Percentiles rank a stretch among this genome's conserved stretches.
phyloP scores from a whole-genome alignment of 2,329 filamentous ascomycete genomes.

The Ophiocordyceps australis region DNA sequence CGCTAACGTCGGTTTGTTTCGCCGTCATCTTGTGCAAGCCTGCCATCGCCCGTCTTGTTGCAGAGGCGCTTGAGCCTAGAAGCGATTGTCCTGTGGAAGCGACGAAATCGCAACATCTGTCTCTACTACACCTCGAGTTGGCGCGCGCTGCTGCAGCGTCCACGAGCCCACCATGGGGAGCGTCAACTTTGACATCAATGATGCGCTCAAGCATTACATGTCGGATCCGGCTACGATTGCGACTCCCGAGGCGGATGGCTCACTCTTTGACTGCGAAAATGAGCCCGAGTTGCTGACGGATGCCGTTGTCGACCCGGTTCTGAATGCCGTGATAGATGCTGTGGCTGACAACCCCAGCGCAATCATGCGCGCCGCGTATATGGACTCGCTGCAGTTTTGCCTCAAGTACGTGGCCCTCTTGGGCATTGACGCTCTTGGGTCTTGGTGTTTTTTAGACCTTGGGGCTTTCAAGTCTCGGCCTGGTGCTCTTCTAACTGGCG shows the following conservation, averaged over 20 bases:
- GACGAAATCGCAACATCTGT: no score
- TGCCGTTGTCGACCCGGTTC: constrained; percentile 61
- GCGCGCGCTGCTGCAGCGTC: constrained; percentile 5
- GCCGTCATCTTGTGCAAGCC: no score
- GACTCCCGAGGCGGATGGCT: constrained; percentile 69
- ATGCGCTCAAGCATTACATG: constrained; percentile 92
- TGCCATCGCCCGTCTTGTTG: no score
- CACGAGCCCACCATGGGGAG: constrained; percentile 40
- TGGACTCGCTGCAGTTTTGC: constrained; percentile 89
- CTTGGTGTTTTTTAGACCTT: not conserved
- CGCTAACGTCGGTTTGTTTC: no score
- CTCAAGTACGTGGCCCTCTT: constrained; percentile 70
- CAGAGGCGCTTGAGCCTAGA: no score
- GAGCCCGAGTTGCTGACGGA: constrained; percentile 71
- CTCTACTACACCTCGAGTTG: no score
- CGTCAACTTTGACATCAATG: constrained; percentile 86
- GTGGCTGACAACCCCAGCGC: constrained; percentile 85
- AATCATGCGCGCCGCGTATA: constrained; percentile 57
- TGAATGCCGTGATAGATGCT: constrained; percentile 85
- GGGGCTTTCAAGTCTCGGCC: constrained; percentile 3
- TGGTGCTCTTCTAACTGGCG: constrained; percentile 34
- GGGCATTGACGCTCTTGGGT: not conserved
- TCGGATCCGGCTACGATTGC: constrained; percentile 72
- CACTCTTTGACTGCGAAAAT: constrained; percentile 80
- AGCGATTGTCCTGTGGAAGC: no score